Evolutionary conservation across 345 rosid species (phyloP).

Genomic region (Toxicodendron radicans): DNA sequence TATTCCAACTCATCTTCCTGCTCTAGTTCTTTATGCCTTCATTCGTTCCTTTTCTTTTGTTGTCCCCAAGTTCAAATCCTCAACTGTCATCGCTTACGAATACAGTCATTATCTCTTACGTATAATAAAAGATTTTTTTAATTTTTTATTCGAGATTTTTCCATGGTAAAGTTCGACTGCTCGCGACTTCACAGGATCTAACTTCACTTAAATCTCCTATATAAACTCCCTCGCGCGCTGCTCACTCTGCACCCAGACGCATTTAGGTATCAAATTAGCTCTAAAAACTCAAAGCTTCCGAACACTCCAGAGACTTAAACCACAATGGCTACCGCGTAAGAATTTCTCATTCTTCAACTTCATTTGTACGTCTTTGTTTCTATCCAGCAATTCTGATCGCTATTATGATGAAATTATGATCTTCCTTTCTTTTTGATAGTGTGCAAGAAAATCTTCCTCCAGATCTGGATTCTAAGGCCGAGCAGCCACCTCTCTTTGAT

Average conservation of each 20-base stretch:
- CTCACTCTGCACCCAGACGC: background rate
- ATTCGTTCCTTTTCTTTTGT: too few relatives aligned
- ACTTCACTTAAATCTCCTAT: background rate
- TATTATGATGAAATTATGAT: background rate
- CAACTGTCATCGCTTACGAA: too few relatives aligned
- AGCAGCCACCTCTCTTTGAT: constrained; percentile 68
- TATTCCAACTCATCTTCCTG: too few relatives aligned
- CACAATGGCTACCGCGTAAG: constrained; percentile 39
- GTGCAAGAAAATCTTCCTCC: constrained; percentile 49
- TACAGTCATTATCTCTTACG: too few relatives aligned
- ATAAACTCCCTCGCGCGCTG: background rate
- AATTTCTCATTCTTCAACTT: background rate
- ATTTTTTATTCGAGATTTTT: too few relatives aligned
- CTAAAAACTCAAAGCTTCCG: background rate
- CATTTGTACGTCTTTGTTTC: background rate
- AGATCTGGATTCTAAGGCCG: constrained; percentile 50
- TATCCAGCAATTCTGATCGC: background rate
- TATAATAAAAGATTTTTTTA: too few relatives aligned
- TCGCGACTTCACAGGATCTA: background rate
- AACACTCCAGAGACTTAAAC: background rate
- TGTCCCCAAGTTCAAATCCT: too few relatives aligned
- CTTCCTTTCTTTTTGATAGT: constrained; percentile 4
- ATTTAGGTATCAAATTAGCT: background rate
- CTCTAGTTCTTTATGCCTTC: too few relatives aligned
- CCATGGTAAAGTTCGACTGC: background rate